Conservation (phyloP, 1,284 basidiomycete species). For the Grifola frondosa region DNA sequence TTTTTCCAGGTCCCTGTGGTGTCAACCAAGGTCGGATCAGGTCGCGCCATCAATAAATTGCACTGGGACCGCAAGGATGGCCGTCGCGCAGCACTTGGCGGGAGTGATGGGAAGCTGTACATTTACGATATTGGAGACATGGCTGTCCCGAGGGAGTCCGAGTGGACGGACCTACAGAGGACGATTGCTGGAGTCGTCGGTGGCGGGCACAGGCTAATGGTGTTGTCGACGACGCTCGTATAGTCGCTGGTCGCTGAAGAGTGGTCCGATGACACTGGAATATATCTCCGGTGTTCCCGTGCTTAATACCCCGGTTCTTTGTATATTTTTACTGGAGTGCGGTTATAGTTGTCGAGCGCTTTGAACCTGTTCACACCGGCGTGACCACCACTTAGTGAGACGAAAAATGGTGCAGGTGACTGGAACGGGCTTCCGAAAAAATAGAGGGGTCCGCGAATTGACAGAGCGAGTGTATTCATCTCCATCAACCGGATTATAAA, state of each 20-base stretch:
- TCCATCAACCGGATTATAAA: too few relatives aligned
- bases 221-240: slow-evolving; percentile 44
- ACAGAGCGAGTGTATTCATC: too few relatives aligned
- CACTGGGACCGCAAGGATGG: slow-evolving; percentile 91
- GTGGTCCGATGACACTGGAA: too few relatives aligned
- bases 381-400: too few relatives aligned
- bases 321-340: too few relatives aligned
- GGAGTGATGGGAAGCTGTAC: slow-evolving; percentile 90
- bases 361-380: too few relatives aligned
- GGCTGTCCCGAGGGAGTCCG: slow-evolving; percentile 78
- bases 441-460: too few relatives aligned
- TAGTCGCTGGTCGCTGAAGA: slow-evolving; percentile 44
- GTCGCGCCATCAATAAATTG: slow-evolving; percentile 90
- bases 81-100: slow-evolving; percentile 82
- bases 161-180: slow-evolving; percentile 90
- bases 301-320: too few relatives aligned
- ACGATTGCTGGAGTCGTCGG: slow-evolving; percentile 67
- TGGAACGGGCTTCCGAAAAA: too few relatives aligned
- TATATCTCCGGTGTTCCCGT: too few relatives aligned
- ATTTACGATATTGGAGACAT: slow-evolving; percentile 95
- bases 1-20: slow-evolving; percentile 71
- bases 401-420: too few relatives aligned
- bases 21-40: slow-evolving; percentile 69
- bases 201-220: slow-evolving; percentile 57
- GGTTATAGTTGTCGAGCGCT: too few relatives aligned